phyloP scores from a whole-genome alignment of 1,284 basidiomycete species.

The Boletus hoseneyae region DNA sequence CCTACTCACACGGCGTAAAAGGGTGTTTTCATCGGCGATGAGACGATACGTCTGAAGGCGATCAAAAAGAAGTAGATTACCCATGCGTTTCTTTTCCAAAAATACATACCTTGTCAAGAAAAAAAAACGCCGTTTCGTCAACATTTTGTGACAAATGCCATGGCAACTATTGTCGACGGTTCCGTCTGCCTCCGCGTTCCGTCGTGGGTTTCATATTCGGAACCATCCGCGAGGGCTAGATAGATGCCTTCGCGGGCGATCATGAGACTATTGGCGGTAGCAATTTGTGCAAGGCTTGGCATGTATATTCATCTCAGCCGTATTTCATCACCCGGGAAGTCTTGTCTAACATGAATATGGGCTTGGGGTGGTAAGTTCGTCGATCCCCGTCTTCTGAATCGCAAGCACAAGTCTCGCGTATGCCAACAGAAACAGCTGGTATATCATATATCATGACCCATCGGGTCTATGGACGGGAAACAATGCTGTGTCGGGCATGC shows the following conservation, averaged over 20 bases:
- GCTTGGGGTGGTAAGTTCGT: background rate
- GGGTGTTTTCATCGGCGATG: conserved; percentile 90
- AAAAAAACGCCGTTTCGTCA: background rate
- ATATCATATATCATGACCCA: background rate
- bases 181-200: conserved; percentile 9
- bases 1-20: conserved; percentile 31
- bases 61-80: conserved; percentile 89
- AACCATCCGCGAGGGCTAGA: background rate
- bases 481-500: background rate
- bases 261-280: background rate
- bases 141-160: background rate
- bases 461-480: too few relatives aligned
- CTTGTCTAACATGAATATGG: too few relatives aligned
- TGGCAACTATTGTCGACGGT: background rate
- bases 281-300: background rate
- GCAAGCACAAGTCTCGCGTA: background rate
- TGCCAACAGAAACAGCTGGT: background rate
- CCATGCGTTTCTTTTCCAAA: background rate
- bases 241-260: background rate
- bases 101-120: conserved; percentile 8
- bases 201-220: background rate
- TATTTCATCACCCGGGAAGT: background rate
- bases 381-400: too few relatives aligned
- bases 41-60: conserved; percentile 86
- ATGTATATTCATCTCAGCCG: background rate